Percentiles rank a stretch among this genome's conserved stretches.
Evolutionary conservation across 306 rosid species (phyloP).

Genomic region (Pterocarpus macrocarpus): DNA sequence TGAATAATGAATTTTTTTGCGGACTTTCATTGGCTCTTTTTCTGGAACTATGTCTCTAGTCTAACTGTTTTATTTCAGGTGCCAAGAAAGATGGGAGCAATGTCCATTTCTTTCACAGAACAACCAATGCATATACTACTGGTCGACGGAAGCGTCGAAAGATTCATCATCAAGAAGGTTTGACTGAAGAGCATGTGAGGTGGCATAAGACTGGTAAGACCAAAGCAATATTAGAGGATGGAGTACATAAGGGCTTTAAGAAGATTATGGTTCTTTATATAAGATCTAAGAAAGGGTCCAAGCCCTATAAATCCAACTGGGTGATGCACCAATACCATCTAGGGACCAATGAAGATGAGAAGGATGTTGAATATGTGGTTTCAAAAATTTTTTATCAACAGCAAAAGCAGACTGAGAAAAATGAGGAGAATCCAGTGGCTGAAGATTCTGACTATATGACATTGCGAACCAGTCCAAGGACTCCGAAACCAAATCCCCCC

Average conservation of each 20-base stretch:
- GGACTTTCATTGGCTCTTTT: slow-evolving; percentile 25
- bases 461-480: slow-evolving; percentile 69
- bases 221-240: slow-evolving; percentile 54
- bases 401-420: slow-evolving; percentile 62
- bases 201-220: slow-evolving; percentile 67
- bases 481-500: slow-evolving; percentile 76
- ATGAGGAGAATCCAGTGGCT: slow-evolving; percentile 50
- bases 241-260: slow-evolving; percentile 73
- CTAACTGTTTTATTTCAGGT: slow-evolving; percentile 63
- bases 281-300: slow-evolving; percentile 69
- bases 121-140: slow-evolving; percentile 75
- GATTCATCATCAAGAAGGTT: slow-evolving; percentile 51
- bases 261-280: slow-evolving; percentile 87
- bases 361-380: slow-evolving; percentile 81
- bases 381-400: slow-evolving; percentile 76
- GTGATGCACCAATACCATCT: slow-evolving; percentile 94
- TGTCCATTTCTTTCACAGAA: slow-evolving; percentile 79
- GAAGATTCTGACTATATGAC: slow-evolving; percentile 56
- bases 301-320: slow-evolving; percentile 76
- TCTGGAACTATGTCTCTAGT: slow-evolving; percentile 8
- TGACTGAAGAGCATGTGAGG: slow-evolving; percentile 55
- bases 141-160: slow-evolving; percentile 77
- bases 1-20: slow-evolving; percentile 18
- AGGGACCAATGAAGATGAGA: slow-evolving; percentile 80
- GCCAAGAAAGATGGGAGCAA: slow-evolving; percentile 84